Percentiles rank a stretch among this genome's conserved stretches.
Conservation (phyloP, 345 rosid genomes). For the Bruguiera sexangula region DNA sequence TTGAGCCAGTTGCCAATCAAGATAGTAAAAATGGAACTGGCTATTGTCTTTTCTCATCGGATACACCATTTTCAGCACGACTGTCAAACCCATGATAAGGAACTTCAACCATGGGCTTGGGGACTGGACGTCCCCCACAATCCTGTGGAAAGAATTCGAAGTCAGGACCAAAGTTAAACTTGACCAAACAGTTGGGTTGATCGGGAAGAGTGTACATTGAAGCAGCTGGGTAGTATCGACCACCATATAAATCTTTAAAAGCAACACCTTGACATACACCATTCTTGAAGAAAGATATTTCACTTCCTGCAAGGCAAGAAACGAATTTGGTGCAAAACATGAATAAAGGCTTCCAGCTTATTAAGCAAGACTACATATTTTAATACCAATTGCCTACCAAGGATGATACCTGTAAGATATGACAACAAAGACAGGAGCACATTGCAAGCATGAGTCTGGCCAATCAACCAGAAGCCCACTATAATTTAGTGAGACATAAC, state of each 20-base stretch:
- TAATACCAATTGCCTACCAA: neutral
- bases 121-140: slow-evolving; percentile 65
- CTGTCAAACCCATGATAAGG: slow-evolving; percentile 67
- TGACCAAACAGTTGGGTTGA: slow-evolving; percentile 80
- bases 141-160: slow-evolving; percentile 67
- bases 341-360: neutral
- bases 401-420: slow-evolving; percentile 1
- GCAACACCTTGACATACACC: slow-evolving; percentile 92
- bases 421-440: neutral
- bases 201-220: slow-evolving; percentile 96
- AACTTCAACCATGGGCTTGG: slow-evolving; percentile 73
- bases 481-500: neutral
- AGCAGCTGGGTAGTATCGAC: slow-evolving; percentile 95
- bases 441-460: neutral
- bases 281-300: slow-evolving; percentile 88
- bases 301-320: slow-evolving; percentile 61
- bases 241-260: slow-evolving; percentile 73
- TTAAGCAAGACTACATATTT: neutral
- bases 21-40: slow-evolving; percentile 1
- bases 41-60: slow-evolving; percentile 62
- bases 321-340: neutral
- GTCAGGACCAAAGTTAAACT: slow-evolving; percentile 90
- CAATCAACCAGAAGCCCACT: neutral
- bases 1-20: slow-evolving; percentile 19
- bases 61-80: slow-evolving; percentile 53